Evolutionary conservation across 2,329 filamentous ascomycete genomes (phyloP), one percentile per base, ranked within the genome.

Genomic region (Penicillium olsonii): DNA sequence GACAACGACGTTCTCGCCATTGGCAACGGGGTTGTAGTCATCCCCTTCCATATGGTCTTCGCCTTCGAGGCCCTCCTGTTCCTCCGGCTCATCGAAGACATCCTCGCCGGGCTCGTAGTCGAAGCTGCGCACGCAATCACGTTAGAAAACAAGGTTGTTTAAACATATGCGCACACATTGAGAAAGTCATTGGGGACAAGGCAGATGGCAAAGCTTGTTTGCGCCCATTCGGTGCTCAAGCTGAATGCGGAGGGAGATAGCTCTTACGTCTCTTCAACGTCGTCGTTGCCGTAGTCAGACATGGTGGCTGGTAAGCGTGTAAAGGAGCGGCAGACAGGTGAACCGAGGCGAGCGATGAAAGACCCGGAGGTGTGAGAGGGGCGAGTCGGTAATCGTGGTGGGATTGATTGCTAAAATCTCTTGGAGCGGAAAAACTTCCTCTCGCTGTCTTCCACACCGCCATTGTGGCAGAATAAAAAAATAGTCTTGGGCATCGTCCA

Each of bases 271-370:
- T 77, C 81, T 61, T 77, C 81, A 58, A 75, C 78, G 65, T 84
- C 83, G 61, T 87, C 82, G 64, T 86, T 83, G 61, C 84, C 86
- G 74, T 85, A 85, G 74, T 89, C 87, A 72, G 87, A 90, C 87
- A 90, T 90, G 41, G 52, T 68, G 64, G 37, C 42, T 35, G 18
- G 37, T 27, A 27, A 27, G 17, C 29, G n/a, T 48, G 20, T 35
- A 22, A 35, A 49, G n/a, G 54, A 51, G 42, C 48, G 35, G 40
- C 50, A 50, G 40, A 45, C 40, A 40, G 17, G 44, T 45, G 42
- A 48, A 39, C 40, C 42, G 44, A 50, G 42, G 48, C 24, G 48
- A 56, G 44, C 48, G 54, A 53, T 27, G 38, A 54, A 38, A 54
- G 53, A 55, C 50, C 55, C 55, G 48, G 42, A 50, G 53, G 54